Evolutionary conservation across 345 rosid species (phyloP).

Genomic region (Cardamine occulta): DNA sequence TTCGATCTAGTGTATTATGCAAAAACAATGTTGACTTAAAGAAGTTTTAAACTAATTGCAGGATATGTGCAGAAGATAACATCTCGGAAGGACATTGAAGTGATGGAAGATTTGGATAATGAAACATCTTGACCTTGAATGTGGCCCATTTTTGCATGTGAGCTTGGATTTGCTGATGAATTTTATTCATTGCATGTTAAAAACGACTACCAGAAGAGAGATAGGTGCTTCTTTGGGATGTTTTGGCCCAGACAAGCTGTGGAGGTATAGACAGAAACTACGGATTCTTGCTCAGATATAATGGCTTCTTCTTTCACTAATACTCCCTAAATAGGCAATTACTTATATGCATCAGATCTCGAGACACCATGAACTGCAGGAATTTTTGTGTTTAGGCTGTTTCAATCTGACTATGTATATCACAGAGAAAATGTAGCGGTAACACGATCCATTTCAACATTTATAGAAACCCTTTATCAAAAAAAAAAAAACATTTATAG

Average conservation of each 20-base stretch:
- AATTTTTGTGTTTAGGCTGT: slow-evolving; percentile 19
- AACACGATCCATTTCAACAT: slow-evolving; percentile 16
- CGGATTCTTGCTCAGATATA: slow-evolving; percentile 39
- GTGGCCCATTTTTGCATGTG: slow-evolving; percentile 29
- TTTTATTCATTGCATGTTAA: slow-evolving; percentile 17
- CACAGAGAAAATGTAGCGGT: slow-evolving; percentile 17
- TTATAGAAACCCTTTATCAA: no score
- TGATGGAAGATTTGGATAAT: slow-evolving; percentile 84
- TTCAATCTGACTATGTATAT: slow-evolving; percentile 2
- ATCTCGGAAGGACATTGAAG: slow-evolving; percentile 76
- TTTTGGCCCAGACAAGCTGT: slow-evolving; percentile 35
- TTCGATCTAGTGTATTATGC: not conserved
- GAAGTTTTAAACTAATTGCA: slow-evolving; percentile 42
- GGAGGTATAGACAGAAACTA: slow-evolving; percentile 37
- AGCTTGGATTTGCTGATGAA: slow-evolving; percentile 21
- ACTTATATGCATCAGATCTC: slow-evolving; percentile 24
- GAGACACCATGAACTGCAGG: slow-evolving; percentile 27
- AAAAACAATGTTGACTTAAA: not conserved
- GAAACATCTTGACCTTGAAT: slow-evolving; percentile 59
- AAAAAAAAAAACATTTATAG: no score
- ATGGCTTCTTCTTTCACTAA: slow-evolving; percentile 31
- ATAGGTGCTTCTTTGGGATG: slow-evolving; percentile 33
- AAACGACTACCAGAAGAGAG: slow-evolving; percentile 23
- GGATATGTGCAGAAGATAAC: slow-evolving; percentile 96
- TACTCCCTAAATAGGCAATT: slow-evolving; percentile 25